These are phyloP conservation scores for Fraxinus pennsylvanica DNA, from an alignment of 257 asterid genomes.

Conservation along the genomic window DNA sequence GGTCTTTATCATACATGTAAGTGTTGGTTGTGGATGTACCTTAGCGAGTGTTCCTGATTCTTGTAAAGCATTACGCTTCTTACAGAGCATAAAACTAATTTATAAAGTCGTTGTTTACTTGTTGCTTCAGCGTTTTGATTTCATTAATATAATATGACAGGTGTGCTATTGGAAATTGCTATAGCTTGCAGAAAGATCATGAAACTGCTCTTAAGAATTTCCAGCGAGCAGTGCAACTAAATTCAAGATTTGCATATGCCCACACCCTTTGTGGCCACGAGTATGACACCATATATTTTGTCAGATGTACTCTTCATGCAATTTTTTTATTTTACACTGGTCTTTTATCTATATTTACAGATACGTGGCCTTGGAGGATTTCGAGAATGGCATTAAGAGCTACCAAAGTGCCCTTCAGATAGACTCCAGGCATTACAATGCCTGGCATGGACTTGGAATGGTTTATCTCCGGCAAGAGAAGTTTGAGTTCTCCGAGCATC, in stretches of 20 bases:
- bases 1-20: not conserved
- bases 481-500: conserved; percentile 89
- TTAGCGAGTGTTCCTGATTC: conserved; percentile 13
- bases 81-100: conserved; percentile 1
- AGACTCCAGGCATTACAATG: conserved; percentile 91
- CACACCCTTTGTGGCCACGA: conserved; percentile 95
- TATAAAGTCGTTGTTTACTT: not conserved
- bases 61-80: not conserved
- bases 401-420: conserved; percentile 81
- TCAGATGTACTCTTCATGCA: conserved; percentile 18
- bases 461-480: conserved; percentile 91
- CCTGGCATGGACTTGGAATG: conserved; percentile 99
- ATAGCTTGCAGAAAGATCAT: conserved; percentile 92
- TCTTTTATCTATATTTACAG: conserved; percentile 40
- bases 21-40: not conserved
- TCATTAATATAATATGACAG: conserved; percentile 44
- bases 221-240: conserved; percentile 93
- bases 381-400: conserved; percentile 80
- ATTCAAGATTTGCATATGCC: conserved; percentile 84
- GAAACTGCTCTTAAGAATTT: conserved; percentile 90
- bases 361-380: conserved; percentile 88
- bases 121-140: conserved; percentile 18
- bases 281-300: conserved; percentile 45
- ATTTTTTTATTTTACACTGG: conserved; percentile 15
- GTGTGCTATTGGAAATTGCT: conserved; percentile 97